Evolutionary conservation across 805 yeast species (phyloP), one percentile per base, ranked within the genome.

Genomic region (Wickerhamomyces canadensis): DNA sequence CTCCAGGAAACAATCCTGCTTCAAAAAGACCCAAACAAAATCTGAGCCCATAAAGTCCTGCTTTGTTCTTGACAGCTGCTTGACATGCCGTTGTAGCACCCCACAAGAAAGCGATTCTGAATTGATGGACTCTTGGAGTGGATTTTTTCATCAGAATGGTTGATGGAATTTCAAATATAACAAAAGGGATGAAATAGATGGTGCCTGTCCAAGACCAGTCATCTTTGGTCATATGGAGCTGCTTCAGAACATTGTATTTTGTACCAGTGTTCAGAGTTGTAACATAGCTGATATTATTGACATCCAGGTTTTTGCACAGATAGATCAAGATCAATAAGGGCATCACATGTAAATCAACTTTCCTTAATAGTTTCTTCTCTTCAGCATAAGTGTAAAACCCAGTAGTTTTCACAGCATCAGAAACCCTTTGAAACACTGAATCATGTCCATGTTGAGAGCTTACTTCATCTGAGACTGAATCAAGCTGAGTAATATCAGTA

Each of bases 381-480:
- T 29, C 40, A 40, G n/a, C 24, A 34, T 24, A 70, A 45, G 71
- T 74, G 37, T n/a, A n/a, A n/a, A n/a, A n/a, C n/a, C n/a, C n/a
- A n/a, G n/a, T n/a, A n/a, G n/a, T n/a, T n/a, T n/a, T n/a, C n/a
- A n/a, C n/a, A n/a, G n/a, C n/a, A n/a, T n/a, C n/a, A n/a, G n/a
- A n/a, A n/a, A n/a, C n/a, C n/a, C n/a, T n/a, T n/a, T n/a, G n/a
- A n/a, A n/a, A n/a, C n/a, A n/a, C n/a, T n/a, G n/a, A n/a, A n/a
- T n/a, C n/a, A n/a, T n/a, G n/a, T n/a, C n/a, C n/a, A n/a, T n/a
- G n/a, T n/a, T n/a, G n/a, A n/a, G n/a, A n/a, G n/a, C n/a, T n/a
- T n/a, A n/a, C n/a, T n/a, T n/a, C n/a, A n/a, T n/a, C n/a, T n/a
- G n/a, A n/a, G n/a, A n/a, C n/a, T n/a, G n/a, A n/a, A n/a, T n/a